phyloP scores from a whole-genome alignment of 2,329 filamentous ascomycete genomes.

The Aureobasidium sp. region DNA sequence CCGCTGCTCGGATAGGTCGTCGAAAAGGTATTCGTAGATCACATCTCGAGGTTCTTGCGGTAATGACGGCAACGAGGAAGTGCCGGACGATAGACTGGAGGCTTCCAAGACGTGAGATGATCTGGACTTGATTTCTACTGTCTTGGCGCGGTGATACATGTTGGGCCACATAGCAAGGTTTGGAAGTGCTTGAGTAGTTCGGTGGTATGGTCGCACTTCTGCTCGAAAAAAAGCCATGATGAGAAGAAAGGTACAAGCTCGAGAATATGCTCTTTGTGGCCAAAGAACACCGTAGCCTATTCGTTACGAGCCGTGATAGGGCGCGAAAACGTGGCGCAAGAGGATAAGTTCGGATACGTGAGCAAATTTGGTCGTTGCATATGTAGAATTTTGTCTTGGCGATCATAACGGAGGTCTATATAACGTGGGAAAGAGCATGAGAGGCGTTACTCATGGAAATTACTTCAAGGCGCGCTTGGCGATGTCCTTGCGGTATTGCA shows the following conservation, averaged over 20 bases:
- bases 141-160: too few species aligned
- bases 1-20: not conserved
- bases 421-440: not conserved
- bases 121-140: too few species aligned
- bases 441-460: not conserved
- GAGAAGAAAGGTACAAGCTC: not conserved
- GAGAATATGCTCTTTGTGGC: too few species aligned
- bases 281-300: too few species aligned
- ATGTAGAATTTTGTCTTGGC: slow-evolving; percentile 1
- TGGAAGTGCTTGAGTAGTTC: too few species aligned
- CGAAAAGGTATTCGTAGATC: not conserved
- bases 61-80: not conserved
- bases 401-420: slow-evolving; percentile 6
- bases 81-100: too few species aligned
- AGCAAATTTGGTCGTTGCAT: not conserved
- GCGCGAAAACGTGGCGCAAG: not conserved
- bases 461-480: slow-evolving; percentile 29
- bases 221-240: not conserved
- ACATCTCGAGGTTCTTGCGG: not conserved
- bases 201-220: too few species aligned
- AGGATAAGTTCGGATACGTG: not conserved
- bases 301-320: not conserved
- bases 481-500: slow-evolving; percentile 91
- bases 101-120: too few species aligned
- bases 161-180: too few species aligned